These are phyloP conservation scores for Sporothrix mexicana DNA, from an alignment of 2,329 filamentous ascomycete species.

Conservation along the genomic window DNA sequence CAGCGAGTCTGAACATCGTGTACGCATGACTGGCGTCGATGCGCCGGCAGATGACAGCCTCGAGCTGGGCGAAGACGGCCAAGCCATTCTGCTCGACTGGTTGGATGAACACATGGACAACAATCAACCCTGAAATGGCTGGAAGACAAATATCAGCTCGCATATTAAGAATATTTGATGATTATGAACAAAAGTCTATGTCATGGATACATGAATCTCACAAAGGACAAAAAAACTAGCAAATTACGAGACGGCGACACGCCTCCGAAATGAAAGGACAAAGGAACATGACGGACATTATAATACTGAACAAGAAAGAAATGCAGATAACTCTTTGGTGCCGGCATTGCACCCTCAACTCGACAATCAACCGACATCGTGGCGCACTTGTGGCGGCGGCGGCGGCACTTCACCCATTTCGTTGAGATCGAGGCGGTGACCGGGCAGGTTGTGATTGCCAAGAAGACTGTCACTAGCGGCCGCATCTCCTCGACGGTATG, in stretches of 20 bases:
- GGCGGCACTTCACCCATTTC: constrained; percentile 17
- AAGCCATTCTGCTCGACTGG: constrained; percentile 33
- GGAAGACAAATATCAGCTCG: not conserved
- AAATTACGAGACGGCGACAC: not conserved
- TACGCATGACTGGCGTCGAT: constrained; percentile 50
- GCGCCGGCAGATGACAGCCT: not conserved
- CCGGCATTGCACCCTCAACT: not conserved
- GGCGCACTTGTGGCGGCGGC: constrained; percentile 17
- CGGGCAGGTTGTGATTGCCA: not conserved
- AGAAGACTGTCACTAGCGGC: constrained; percentile 1
- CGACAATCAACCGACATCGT: not conserved
- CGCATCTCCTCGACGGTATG: not conserved
- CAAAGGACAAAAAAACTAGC: not conserved
- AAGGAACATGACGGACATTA: not conserved
- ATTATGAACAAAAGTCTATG: not conserved
- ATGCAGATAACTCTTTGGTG: too few relatives aligned
- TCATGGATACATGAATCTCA: not conserved
- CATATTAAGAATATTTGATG: not conserved
- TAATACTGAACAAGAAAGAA: not conserved
- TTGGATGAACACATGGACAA: constrained; percentile 31
- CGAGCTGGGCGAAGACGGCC: constrained; percentile 25
- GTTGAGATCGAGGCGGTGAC: not conserved
- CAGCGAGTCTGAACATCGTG: constrained; percentile 46
- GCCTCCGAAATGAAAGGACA: not conserved
- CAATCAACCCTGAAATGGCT: not conserved